These are phyloP conservation scores for Fragilaria crotonensis DNA, from an alignment of 108 stramenopile species.

Conservation along the genomic window DNA sequence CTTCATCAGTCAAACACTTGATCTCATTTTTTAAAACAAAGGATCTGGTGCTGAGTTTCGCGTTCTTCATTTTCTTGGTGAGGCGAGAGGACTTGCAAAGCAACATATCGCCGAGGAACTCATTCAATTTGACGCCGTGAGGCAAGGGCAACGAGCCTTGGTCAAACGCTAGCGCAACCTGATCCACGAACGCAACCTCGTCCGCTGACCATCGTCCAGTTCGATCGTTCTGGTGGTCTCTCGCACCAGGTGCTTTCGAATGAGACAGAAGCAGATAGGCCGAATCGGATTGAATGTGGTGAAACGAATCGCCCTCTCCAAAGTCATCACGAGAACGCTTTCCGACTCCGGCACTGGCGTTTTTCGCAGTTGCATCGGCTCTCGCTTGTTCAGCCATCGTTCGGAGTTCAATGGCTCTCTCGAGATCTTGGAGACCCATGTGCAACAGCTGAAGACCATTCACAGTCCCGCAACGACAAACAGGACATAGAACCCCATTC, in stretches of 20 bases:
- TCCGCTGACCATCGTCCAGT: slow-evolving; percentile 76
- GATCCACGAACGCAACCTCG: slow-evolving; percentile 57
- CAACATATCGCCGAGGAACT: slow-evolving; percentile 68
- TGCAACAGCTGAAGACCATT: slow-evolving; percentile 30
- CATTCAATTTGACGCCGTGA: slow-evolving; percentile 75
- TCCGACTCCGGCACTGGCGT: neutral
- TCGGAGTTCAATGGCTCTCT: slow-evolving; percentile 29
- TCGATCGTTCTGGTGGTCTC: slow-evolving; percentile 33
- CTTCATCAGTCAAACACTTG: slow-evolving; percentile 1
- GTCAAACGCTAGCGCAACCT: slow-evolving; percentile 59
- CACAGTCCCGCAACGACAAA: slow-evolving; percentile 23
- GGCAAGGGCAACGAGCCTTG: slow-evolving; percentile 50
- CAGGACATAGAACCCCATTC: slow-evolving; percentile 19
- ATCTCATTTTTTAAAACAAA: slow-evolving; percentile 24
- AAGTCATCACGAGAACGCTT: slow-evolving; percentile 19
- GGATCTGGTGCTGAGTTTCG: slow-evolving; percentile 56
- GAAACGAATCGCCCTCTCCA: neutral
- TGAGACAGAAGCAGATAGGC: slow-evolving; percentile 29
- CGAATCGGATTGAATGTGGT: slow-evolving; percentile 28
- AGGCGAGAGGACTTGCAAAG: slow-evolving; percentile 65
- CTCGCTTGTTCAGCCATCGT: slow-evolving; percentile 8
- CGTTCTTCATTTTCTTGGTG: slow-evolving; percentile 83
- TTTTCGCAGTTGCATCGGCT: slow-evolving; percentile 3
- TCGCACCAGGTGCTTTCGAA: slow-evolving; percentile 5
- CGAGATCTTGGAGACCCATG: slow-evolving; percentile 28